Base-by-base conservation (phyloP, 306 rosid genomes). In the Gillenia trifoliata region DNA sequence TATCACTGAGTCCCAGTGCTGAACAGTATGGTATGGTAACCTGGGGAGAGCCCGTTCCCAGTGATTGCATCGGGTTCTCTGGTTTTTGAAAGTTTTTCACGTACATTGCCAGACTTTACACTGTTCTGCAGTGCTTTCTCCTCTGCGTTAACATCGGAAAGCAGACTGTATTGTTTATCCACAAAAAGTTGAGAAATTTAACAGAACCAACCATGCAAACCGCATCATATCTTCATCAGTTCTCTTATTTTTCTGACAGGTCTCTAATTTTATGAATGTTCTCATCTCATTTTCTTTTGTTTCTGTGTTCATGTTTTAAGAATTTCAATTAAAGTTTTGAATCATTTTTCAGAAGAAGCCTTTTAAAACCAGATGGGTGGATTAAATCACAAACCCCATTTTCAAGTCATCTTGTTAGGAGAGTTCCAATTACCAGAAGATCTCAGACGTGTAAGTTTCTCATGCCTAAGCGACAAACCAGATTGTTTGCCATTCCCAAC, bases 401-500 rank as follows among this genome's bases (percentile, higher is more conserved):
- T 78, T 79, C 79, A 38, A 76, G 80, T 54, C 82, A 45, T 72
- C 81, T 71, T 66, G 77, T 52, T 72, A 62, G 69, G 34, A 73
- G 83, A 65, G 76, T 54, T 82, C 72, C 16, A 61, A 70, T 83
- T 67, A 36, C 70, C 63, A 59, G 70, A 80, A 77, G 82, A 63
- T 74, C 86, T 78, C 85, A 15, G 49, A 68, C 68, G 25, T 36
- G 78, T 66, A 81, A 68, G 40, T 68, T 72, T 34, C 49, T 57
- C 22, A 13, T 16, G 36, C 79, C 73, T 23, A 25, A 77, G 73
- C 69, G 76, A 56, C 85, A 52, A 52, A 78, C 73, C 34, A 85
- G 86, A 73, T 77, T 91, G 77, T 71, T 55, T 69, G 95, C 83
- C 11, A 75, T 85, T 75, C 85, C 90, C 52, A 82, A 83, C 60